phyloP scores from a whole-genome alignment of 2,329 filamentous ascomycete genomes.

The Xylariomycetidae sp. region DNA sequence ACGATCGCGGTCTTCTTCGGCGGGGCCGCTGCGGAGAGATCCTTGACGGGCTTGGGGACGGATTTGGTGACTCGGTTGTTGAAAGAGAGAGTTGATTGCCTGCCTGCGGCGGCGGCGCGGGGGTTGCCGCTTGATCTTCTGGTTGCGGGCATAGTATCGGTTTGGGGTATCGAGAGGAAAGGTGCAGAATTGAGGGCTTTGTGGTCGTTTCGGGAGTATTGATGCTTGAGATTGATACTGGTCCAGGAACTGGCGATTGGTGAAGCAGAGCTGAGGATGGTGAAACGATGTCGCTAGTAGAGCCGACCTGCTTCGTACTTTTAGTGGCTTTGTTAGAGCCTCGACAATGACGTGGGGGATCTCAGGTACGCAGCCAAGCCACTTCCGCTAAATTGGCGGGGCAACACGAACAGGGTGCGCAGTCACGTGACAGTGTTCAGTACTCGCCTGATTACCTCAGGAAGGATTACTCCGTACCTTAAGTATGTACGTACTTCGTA shows the following conservation, averaged over 20 bases:
- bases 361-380: conserved; percentile 1
- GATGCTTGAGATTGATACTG: background rate
- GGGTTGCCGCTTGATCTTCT: conserved; percentile 39
- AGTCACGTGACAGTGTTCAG: conserved; percentile 38
- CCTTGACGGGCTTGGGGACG: conserved; percentile 42
- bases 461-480: no score
- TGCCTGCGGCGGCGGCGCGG: conserved; percentile 32
- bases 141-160: conserved; percentile 40
- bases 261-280: background rate
- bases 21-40: conserved; percentile 30
- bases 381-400: conserved; percentile 39
- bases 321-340: background rate
- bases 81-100: conserved; percentile 56
- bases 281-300: background rate
- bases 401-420: conserved; percentile 49
- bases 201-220: background rate
- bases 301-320: background rate
- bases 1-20: conserved; percentile 20
- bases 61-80: conserved; percentile 53
- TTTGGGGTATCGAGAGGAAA: conserved; percentile 10
- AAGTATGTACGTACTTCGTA: no score
- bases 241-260: no score
- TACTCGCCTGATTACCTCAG: no score
- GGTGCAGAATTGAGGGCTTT: background rate
- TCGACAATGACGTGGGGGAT: conserved; percentile 22